Percentiles rank a stretch among this genome's conserved stretches.
Evolutionary conservation across 2,329 filamentous ascomycete species (phyloP).

Genomic region (Hirsutella rhossiliensis): DNA sequence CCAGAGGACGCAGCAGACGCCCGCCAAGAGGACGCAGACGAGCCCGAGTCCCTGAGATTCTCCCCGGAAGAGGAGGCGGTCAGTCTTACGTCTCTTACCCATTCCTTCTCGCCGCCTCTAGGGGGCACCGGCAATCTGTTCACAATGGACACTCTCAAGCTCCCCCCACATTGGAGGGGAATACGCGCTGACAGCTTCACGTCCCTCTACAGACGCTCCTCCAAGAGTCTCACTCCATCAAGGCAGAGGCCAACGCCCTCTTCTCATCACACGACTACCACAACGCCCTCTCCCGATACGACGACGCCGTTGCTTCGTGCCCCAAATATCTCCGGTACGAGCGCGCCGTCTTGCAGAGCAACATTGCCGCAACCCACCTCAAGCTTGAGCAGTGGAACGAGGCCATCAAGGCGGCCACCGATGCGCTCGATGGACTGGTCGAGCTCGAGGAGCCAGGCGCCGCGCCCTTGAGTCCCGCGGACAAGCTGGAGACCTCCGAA

Average conservation of each 20-base stretch:
- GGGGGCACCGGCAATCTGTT: no score
- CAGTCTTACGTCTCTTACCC: slow-evolving; percentile 4
- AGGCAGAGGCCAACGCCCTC: slow-evolving; percentile 65
- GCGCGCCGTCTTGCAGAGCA: slow-evolving; percentile 74
- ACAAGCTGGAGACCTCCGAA: slow-evolving; percentile 6
- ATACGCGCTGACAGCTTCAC: background rate
- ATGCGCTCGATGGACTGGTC: slow-evolving; percentile 62
- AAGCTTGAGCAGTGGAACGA: slow-evolving; percentile 80
- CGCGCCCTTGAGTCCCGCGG: background rate
- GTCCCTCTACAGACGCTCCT: slow-evolving; percentile 45
- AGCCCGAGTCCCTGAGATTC: slow-evolving; percentile 24
- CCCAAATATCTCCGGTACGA: slow-evolving; percentile 83
- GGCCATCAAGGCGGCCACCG: slow-evolving; percentile 60
- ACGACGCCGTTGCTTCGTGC: slow-evolving; percentile 64
- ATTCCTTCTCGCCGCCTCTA: background rate
- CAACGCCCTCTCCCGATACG: slow-evolving; percentile 71
- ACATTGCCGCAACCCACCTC: slow-evolving; percentile 79
- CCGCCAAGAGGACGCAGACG: slow-evolving; percentile 4
- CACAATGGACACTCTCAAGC: no score
- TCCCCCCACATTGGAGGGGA: no score
- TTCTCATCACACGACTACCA: slow-evolving; percentile 63
- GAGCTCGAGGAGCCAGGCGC: slow-evolving; percentile 33
- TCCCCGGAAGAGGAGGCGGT: slow-evolving; percentile 45
- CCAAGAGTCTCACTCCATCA: slow-evolving; percentile 58
- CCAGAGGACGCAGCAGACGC: background rate